Conservation (phyloP, 129 eudicot genomes). For the Tagetes patula region DNA sequence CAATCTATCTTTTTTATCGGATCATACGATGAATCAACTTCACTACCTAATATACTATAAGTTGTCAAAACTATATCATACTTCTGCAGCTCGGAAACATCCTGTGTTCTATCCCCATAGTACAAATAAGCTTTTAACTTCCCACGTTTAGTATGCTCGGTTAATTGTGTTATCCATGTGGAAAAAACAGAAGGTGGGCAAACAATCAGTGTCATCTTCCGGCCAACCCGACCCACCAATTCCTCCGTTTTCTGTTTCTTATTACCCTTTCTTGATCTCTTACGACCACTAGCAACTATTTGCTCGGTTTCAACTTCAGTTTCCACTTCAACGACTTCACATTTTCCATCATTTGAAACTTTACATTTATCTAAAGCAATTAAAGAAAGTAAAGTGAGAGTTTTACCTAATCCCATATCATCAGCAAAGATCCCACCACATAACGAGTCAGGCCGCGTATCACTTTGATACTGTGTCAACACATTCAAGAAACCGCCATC, state of each 20-base stretch:
- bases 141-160: slow-evolving; percentile 59
- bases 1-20: slow-evolving; percentile 73
- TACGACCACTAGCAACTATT: slow-evolving; percentile 27
- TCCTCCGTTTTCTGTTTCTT: slow-evolving; percentile 50
- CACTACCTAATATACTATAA: slow-evolving; percentile 61
- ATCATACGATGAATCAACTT: slow-evolving; percentile 31
- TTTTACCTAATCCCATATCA: slow-evolving; percentile 95
- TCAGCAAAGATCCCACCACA: slow-evolving; percentile 95
- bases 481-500: slow-evolving; percentile 55
- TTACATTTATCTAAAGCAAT: slow-evolving; percentile 67
- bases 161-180: slow-evolving; percentile 72
- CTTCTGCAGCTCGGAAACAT: slow-evolving; percentile 58
- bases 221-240: neutral
- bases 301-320: slow-evolving; percentile 31
- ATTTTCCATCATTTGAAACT: slow-evolving; percentile 17
- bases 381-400: slow-evolving; percentile 74
- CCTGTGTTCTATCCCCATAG: slow-evolving; percentile 77
- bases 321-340: slow-evolving; percentile 32
- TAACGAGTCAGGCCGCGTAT: slow-evolving; percentile 63
- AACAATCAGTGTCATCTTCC: slow-evolving; percentile 66
- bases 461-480: slow-evolving; percentile 53
- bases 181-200: slow-evolving; percentile 91
- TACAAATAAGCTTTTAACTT: slow-evolving; percentile 62
- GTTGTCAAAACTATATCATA: slow-evolving; percentile 78
- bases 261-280: slow-evolving; percentile 49